phyloP scores from a whole-genome alignment of 2,329 filamentous ascomycete genomes.

The Stagonosporopsis chrysanthemi region DNA sequence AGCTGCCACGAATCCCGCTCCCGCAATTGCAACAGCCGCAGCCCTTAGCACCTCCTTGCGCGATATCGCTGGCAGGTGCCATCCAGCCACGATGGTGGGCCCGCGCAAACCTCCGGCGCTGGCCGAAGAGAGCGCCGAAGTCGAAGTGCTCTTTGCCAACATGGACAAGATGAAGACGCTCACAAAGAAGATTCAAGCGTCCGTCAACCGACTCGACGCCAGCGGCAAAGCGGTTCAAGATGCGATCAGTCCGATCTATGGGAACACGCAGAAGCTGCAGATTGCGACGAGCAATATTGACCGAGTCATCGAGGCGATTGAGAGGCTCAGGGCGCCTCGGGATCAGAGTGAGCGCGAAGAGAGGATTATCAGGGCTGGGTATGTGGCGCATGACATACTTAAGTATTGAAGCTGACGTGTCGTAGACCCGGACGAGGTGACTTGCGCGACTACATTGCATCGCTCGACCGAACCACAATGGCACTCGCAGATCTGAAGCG shows the following conservation, averaged over 20 bases:
- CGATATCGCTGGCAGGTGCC: conserved; percentile 29
- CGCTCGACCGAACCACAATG: conserved; percentile 86
- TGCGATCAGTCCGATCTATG: conserved; percentile 89
- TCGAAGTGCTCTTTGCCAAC: conserved; percentile 70
- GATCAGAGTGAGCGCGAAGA: conserved; percentile 94
- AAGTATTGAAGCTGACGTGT: neutral
- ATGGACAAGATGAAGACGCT: conserved; percentile 92
- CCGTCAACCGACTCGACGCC: conserved; percentile 80
- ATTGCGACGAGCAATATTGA: conserved; percentile 91
- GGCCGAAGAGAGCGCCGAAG: conserved; percentile 72
- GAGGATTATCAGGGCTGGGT: conserved; percentile 84
- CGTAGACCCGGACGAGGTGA: conserved; percentile 65
- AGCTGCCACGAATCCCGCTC: conserved; percentile 7
- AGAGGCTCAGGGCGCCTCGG: conserved; percentile 85
- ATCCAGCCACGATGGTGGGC: conserved; percentile 57
- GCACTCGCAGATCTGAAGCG: conserved; percentile 84
- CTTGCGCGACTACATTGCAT: conserved; percentile 83
- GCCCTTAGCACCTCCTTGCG: conserved; percentile 8
- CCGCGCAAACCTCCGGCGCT: conserved; percentile 62
- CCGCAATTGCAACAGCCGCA: neutral
- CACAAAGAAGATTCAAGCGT: conserved; percentile 94
- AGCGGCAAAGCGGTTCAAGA: conserved; percentile 91
- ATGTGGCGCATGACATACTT: conserved; percentile 25
- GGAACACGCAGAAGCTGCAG: conserved; percentile 89
- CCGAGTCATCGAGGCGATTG: conserved; percentile 83